phyloP scores from a whole-genome alignment of 306 rosid species.

The Fragaria iinumae region DNA sequence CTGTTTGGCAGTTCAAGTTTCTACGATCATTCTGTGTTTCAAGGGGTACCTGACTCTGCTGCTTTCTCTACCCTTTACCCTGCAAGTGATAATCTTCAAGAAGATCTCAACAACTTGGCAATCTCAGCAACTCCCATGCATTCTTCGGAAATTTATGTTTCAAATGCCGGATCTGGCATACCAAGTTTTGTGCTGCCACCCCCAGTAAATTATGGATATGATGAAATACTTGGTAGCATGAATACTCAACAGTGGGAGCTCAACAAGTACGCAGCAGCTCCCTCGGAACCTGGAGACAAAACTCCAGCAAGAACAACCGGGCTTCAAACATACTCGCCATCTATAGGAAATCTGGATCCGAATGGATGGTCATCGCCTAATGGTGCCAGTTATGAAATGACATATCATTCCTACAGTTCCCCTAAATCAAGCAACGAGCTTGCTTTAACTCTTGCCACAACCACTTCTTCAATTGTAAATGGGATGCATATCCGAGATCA shows the following conservation, averaged over 20 bases:
- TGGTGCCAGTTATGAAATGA: constrained; percentile 30
- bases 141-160: constrained; percentile 34
- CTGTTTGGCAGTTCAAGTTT: constrained; percentile 34
- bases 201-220: constrained; percentile 31
- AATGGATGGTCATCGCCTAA: constrained; percentile 54
- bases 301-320: constrained; percentile 19
- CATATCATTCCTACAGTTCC: constrained; percentile 34
- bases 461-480: constrained; percentile 29
- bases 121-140: constrained; percentile 34
- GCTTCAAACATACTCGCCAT: constrained; percentile 36
- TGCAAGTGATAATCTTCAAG: constrained; percentile 45
- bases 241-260: constrained; percentile 33
- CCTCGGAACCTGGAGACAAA: constrained; percentile 30
- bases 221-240: constrained; percentile 35
- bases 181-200: constrained; percentile 37
- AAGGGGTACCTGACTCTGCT: constrained; percentile 36
- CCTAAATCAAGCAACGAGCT: constrained; percentile 56
- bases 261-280: constrained; percentile 27
- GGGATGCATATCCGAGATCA: constrained; percentile 42
- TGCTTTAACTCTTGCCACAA: constrained; percentile 63
- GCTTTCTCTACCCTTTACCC: constrained; percentile 44
- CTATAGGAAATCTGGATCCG: constrained; percentile 39
- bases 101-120: constrained; percentile 40
- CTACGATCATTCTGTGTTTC: constrained; percentile 33
- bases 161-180: constrained; percentile 41